Evolutionary conservation across 495 filamentous ascomycete species (phyloP).

Genomic region (Podospora fimiseda): DNA sequence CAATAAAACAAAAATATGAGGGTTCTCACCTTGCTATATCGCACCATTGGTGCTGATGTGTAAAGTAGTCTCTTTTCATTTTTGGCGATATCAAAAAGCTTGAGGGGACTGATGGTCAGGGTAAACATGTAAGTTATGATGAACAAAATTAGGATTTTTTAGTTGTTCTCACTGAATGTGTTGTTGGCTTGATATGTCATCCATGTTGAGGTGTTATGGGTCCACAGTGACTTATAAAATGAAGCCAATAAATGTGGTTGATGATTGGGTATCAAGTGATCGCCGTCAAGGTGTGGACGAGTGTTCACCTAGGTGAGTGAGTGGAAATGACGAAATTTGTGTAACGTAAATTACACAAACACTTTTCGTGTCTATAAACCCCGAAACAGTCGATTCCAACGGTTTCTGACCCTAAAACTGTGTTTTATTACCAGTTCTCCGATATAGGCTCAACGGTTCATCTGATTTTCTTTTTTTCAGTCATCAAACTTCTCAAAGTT

Average conservation of each 20-base stretch:
- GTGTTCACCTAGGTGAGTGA: conserved; percentile 1
- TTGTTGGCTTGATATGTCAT: conserved; percentile 1
- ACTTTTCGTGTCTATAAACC: no score
- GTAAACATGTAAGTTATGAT: conserved; percentile 10
- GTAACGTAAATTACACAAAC: no score
- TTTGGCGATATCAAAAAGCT: conserved; percentile 51
- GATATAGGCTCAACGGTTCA: neutral
- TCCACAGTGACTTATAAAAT: no score
- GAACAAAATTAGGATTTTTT: neutral
- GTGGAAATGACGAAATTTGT: no score
- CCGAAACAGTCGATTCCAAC: no score
- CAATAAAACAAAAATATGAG: neutral
- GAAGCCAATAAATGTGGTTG: no score
- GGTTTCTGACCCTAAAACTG: no score
- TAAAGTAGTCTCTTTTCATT: conserved; percentile 46
- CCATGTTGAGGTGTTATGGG: no score
- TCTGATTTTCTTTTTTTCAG: neutral
- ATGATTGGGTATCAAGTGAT: no score
- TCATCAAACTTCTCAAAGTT: neutral
- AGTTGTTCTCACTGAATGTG: conserved; percentile 22
- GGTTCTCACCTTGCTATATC: conserved; percentile 48
- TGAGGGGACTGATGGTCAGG: conserved; percentile 42
- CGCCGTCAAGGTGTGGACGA: neutral
- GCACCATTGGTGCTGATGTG: conserved; percentile 63
- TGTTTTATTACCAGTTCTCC: neutral